phyloP scores from a whole-genome alignment of 202 grass and related monocot species.

The Schoenoplectus triqueter region DNA sequence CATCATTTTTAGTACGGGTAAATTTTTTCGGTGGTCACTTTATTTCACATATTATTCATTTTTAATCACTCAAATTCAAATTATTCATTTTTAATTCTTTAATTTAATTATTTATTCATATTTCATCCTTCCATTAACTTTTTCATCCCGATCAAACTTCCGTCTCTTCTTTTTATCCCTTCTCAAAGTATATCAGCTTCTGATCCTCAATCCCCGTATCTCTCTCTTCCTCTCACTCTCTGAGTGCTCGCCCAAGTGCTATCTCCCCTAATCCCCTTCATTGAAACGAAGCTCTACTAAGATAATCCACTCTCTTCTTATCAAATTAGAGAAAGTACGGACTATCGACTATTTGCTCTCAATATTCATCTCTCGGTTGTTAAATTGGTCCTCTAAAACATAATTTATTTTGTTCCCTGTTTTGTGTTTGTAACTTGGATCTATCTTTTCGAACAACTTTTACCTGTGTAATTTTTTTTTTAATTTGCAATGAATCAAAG shows the following conservation, averaged over 20 bases:
- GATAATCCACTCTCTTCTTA: background rate
- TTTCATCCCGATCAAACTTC: no score
- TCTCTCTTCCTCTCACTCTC: background rate
- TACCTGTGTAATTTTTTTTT: background rate
- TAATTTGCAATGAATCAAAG: background rate
- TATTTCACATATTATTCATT: no score
- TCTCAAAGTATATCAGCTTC: no score
- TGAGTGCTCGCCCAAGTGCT: background rate
- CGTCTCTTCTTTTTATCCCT: no score
- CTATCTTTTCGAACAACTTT: conserved; percentile 17
- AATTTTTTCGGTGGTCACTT: no score
- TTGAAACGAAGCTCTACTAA: background rate
- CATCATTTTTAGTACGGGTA: no score
- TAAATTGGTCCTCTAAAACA: background rate
- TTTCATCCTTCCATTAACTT: no score
- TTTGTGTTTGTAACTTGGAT: conserved; percentile 14
- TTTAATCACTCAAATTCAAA: no score
- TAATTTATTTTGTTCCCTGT: background rate
- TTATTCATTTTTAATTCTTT: no score
- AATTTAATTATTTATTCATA: no score
- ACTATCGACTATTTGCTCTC: background rate
- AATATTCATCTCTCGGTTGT: background rate
- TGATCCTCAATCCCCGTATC: background rate
- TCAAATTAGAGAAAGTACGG: background rate
- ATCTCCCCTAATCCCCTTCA: background rate